phyloP scores from a whole-genome alignment of 2,329 filamentous ascomycete species.

The Dactylellina leptospora region DNA sequence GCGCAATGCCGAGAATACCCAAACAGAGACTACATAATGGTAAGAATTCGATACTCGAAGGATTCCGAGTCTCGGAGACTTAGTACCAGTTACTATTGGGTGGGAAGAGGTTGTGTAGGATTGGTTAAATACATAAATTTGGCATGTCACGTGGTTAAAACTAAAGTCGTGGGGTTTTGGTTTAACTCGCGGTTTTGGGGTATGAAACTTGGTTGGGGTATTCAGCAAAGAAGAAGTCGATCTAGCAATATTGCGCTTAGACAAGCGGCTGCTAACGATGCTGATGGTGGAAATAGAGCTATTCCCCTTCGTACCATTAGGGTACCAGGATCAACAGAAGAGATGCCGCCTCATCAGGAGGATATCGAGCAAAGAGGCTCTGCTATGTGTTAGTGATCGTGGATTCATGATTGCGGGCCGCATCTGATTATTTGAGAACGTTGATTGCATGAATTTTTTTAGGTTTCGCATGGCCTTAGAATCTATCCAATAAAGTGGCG shows the following conservation, averaged over 20 bases:
- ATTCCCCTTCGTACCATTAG: no score
- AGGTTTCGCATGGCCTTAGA: no score
- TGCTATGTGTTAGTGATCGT: no score
- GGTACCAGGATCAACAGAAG: no score
- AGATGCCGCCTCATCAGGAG: no score
- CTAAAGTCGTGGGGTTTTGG: constrained; percentile 12
- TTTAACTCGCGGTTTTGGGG: constrained; percentile 16
- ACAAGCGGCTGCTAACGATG: neutral
- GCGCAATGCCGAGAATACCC: neutral
- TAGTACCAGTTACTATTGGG: constrained; percentile 23
- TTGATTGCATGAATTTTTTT: no score
- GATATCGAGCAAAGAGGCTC: neutral
- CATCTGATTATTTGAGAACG: no score
- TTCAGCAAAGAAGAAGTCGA: constrained; percentile 2
- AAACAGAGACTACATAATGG: neutral
- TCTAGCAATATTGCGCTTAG: constrained; percentile 1
- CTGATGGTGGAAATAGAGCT: neutral
- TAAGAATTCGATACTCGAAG: constrained; percentile 4
- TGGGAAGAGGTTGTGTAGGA: neutral
- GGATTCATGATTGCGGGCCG: no score
- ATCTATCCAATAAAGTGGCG: no score
- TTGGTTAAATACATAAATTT: neutral
- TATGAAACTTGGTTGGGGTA: constrained; percentile 5
- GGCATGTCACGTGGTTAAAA: constrained; percentile 3
- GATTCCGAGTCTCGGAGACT: constrained; percentile 16